Evolutionary conservation across 1,139 yeast species (phyloP), one percentile per base, ranked within the genome.

Genomic region (Pichia sp.): DNA sequence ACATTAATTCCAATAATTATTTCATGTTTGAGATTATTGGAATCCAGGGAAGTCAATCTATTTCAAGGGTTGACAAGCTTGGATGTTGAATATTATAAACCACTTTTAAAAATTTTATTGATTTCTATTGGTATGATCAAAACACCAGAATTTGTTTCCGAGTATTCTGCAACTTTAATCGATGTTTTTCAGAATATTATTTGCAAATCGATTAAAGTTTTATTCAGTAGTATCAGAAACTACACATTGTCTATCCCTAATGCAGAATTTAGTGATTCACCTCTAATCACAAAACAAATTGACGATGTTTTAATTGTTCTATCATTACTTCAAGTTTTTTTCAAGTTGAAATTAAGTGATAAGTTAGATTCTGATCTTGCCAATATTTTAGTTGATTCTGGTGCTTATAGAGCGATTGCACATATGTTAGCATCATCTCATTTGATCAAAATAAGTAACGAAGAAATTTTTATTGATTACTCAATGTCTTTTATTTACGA

Each of bases 371-470:
- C 67, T 4, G 73, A 73, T 30, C 61, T 83, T 50, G 75, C 85
- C 0, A 64, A 68, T 7, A 64, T 75, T 1, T 64, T 85, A 42
- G 67, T 69, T 25, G 79, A 76, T 22, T 68, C 74, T 24, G 87
- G 80, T 2, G 74, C 87, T 1, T 68, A 83, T 26, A 72, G 76
- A 40, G 70, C 84, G 0, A 69, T 86, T 24, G 62, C 85, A 52
- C 76, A 78, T 43, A 65, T 85, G 14, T 87, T 78, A 57, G 74
- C 91, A 0, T 76, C 78, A 43, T 76, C 93, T 0, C 84, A 83
- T 52, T 62, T 76, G 33, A 67, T 82, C 31, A 75, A 73, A 46
- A 66, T 77, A 3, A 74, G 78, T 45, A 76, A 72, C 26, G 93
- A 84, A 41, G 55, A 54, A 33, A 66, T 80, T 0, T 77, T 82